Evolutionary conservation across 2,329 filamentous ascomycete species (phyloP).

Genomic region (Xylaria sp.): DNA sequence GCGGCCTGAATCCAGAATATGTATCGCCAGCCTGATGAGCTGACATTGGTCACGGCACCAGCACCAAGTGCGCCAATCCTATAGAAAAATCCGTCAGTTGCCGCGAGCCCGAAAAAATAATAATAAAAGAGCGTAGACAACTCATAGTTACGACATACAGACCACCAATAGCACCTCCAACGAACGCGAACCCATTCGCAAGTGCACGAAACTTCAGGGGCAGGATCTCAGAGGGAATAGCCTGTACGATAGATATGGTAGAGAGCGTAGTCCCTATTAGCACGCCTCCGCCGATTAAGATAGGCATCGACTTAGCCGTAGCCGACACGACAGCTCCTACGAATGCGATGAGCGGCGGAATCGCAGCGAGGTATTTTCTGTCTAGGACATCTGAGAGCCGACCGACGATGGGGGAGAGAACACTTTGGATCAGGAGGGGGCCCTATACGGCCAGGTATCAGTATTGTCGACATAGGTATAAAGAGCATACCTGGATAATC

Average conservation of each 20-base stretch:
- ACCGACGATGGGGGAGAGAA: slow-evolving; percentile 65
- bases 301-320: slow-evolving; percentile 64
- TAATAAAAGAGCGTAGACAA: background rate
- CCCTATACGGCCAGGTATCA: slow-evolving; percentile 51
- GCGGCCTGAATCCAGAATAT: slow-evolving; percentile 70
- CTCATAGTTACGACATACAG: slow-evolving; percentile 53
- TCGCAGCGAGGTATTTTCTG: slow-evolving; percentile 62
- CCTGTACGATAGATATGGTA: slow-evolving; percentile 64
- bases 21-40: slow-evolving; percentile 60
- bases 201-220: slow-evolving; percentile 66
- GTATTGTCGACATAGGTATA: background rate
- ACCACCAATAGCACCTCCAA: slow-evolving; percentile 62
- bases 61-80: slow-evolving; percentile 61
- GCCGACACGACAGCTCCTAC: slow-evolving; percentile 64
- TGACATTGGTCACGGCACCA: slow-evolving; percentile 61
- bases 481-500: slow-evolving; percentile 52
- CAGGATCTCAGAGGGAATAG: slow-evolving; percentile 66
- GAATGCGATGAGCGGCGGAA: slow-evolving; percentile 64
- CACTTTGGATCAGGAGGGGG: slow-evolving; percentile 66
- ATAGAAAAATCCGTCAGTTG: background rate
- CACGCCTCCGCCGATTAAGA: slow-evolving; percentile 66
- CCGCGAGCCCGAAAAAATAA: background rate
- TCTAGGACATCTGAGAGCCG: slow-evolving; percentile 66
- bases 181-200: slow-evolving; percentile 63
- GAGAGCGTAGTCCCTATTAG: slow-evolving; percentile 64